phyloP scores from a whole-genome alignment of 768 basidiomycete genomes.

The Cyathus striatus region DNA sequence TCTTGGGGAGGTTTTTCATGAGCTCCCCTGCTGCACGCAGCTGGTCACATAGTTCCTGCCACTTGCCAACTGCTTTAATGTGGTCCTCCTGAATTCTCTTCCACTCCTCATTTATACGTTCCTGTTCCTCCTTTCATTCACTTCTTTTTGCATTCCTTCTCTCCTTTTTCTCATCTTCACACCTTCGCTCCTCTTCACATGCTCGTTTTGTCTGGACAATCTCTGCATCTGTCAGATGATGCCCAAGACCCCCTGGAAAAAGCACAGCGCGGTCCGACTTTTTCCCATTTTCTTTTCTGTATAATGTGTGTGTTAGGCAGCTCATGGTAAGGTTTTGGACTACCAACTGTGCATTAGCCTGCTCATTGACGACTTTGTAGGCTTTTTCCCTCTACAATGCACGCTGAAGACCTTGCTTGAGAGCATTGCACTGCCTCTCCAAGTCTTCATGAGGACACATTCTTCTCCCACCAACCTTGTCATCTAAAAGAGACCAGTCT shows the following conservation, averaged over 20 bases:
- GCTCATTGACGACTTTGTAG: conserved; percentile 11
- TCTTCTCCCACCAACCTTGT: not conserved
- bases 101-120: conserved; percentile 1
- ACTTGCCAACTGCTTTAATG: not conserved
- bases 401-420: conserved; percentile 2
- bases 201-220: conserved; percentile 1
- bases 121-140: conserved; percentile 3
- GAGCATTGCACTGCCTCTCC: not conserved
- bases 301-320: conserved; percentile 7
- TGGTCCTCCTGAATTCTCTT: not conserved
- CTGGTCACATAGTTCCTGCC: conserved; percentile 1
- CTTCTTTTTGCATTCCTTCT: not conserved
- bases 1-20: conserved; percentile 5
- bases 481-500: too few species aligned
- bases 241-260: conserved; percentile 8
- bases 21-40: not conserved
- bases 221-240: conserved; percentile 4
- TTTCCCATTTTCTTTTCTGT: conserved; percentile 11
- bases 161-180: conserved; percentile 5
- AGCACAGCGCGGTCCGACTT: conserved; percentile 2
- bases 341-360: conserved; percentile 10
- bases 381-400: not conserved
- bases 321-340: conserved; percentile 13
- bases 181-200: not conserved
- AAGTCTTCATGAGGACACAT: conserved; percentile 1